Evolutionary conservation across 2,329 filamentous ascomycete genomes (phyloP), one percentile per base, ranked within the genome.

Genomic region (Grosmannia huntii): DNA sequence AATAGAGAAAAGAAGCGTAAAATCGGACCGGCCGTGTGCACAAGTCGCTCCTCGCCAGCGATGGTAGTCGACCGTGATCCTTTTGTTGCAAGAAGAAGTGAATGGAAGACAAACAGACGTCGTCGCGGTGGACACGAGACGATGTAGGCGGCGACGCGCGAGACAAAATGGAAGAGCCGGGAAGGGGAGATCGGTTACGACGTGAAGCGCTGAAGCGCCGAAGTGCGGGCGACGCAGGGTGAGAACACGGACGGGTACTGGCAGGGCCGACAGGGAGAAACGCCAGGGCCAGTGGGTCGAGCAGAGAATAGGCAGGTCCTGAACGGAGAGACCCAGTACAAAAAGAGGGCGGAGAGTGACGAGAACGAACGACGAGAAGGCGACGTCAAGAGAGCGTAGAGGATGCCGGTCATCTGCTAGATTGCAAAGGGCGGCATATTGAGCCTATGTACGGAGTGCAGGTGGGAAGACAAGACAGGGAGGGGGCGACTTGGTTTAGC

Each of bases 31-130:
- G 58, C 58, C 58, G 58, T 53, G 6, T 28, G 16, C 46, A 55
- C 46, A 53, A 54, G 59, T 60, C 53, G 53, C 12, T 58, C 56
- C 59, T 58, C 53, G 59, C 59, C 56, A 41, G 56, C 56, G 53
- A 58, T 58, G 53, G 52, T 46, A 41, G 46, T 60, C 58, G 58
- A 57, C 58, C 57, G 51, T 57, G 55, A 11, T 57, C 31, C 31
- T 44, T n/a, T 44, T n/a, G 16, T 36, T 23, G 9, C 0, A 10
- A 25, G 25, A 10, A 25, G 25, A 23, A n/a, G 36, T 31, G 23
- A 44, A 21, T 36, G 27, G 44, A 52, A 25, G n/a, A 21, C 5
- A n/a, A 23, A 23, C 27, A 28, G 33, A 3, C 28, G 57, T 16
- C 16, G 56, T 21, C 21, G 52, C 5, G 36, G 36, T 38, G 36